Base-by-base conservation (phyloP, 257 asterid genomes). In the Solanum raphanifolium region DNA sequence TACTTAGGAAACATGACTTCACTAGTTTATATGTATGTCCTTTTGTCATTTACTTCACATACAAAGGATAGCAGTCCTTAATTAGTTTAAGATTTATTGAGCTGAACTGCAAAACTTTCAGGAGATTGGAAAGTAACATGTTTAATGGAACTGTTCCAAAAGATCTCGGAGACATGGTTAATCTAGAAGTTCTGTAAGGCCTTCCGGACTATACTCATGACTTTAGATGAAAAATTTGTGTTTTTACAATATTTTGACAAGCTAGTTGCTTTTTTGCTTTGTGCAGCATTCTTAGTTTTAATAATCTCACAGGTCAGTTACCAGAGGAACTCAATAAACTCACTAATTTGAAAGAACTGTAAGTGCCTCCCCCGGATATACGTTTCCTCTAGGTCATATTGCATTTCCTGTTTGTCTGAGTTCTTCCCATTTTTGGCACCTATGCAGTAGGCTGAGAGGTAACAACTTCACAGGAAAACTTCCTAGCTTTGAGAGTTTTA, bases 381-480 rank as follows among this genome's bases (percentile, higher is more conserved):
- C 12, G 21, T 58, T 83, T 21, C 3, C 48, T 83, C 86, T 52
- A 16, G 2, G 48, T 38, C 23, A 18, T 34, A 6, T 11, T 12
- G 35, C 2, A 58, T 13, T 6, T 38, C 34, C 83, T 38, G 83
- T 75, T 75, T 12, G 0, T 23, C 83, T 75, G 21, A 75, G 6
- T n/a, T 38, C 58, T 73, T 29, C 12, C 31, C 20, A 3, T 83
- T 38, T 36, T 36, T 39, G 75, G 23, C 60, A 31, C 8, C 48
- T 79, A 29, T 79, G 86, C 86, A 87, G 86, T 79, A 62, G 52
- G 35, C 46, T 87, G 65, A 79, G 83, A 60, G 32, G 88, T 69
- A 88, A 85, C 82, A 76, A 75, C 39, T 88, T 88, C 71, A 79
- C 69, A 13, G 90, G 90, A 48, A 84, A 88, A 85, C 71, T 88